A percentile compares a stretch with the other conserved stretches of the same genome.
phyloP scores from a whole-genome alignment of 2,329 filamentous ascomycete species.

The Penicillium janthinellum region DNA sequence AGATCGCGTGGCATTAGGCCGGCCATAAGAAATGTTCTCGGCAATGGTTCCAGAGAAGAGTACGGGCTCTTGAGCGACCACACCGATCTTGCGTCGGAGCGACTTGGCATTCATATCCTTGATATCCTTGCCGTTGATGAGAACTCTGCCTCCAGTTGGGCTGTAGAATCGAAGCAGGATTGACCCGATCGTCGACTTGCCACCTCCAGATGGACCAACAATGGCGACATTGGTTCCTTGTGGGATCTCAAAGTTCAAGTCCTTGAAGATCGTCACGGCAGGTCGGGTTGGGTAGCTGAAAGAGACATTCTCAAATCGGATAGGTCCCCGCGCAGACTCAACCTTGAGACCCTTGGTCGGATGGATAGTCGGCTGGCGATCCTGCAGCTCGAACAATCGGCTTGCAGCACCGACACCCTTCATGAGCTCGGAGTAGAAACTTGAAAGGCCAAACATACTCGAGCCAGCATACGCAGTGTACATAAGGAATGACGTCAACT shows the following conservation, averaged over 20 bases:
- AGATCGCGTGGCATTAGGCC: conserved; percentile 71
- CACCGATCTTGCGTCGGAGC: conserved; percentile 84
- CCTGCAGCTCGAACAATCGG: conserved; percentile 91
- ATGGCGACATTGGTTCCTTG: conserved; percentile 94
- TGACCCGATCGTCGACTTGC: conserved; percentile 95
- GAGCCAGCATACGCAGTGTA: conserved; percentile 87
- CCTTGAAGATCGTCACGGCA: conserved; percentile 86
- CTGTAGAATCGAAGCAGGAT: conserved; percentile 89
- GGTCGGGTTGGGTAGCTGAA: conserved; percentile 95
- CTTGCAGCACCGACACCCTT: conserved; percentile 98
- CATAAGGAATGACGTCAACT: conserved; percentile 96
- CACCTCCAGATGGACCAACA: conserved; percentile 92
- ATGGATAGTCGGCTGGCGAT: conserved; percentile 82
- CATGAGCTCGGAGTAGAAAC: conserved; percentile 98
- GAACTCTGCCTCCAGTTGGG: conserved; percentile 74
- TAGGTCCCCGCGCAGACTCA: conserved; percentile 80
- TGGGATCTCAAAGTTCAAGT: conserved; percentile 85
- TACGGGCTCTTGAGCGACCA: conserved; percentile 94
- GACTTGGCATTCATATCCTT: conserved; percentile 89
- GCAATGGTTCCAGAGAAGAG: conserved; percentile 78
- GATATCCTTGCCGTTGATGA: conserved; percentile 83
- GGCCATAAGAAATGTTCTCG: conserved; percentile 89
- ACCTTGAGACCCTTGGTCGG: conserved; percentile 81
- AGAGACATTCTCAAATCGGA: conserved; percentile 80
- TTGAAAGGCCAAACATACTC: conserved; percentile 89